A percentile compares a stretch with the other conserved stretches of the same genome.
Conservation (phyloP, 306 rosid genomes). For the Rosa rugosa region DNA sequence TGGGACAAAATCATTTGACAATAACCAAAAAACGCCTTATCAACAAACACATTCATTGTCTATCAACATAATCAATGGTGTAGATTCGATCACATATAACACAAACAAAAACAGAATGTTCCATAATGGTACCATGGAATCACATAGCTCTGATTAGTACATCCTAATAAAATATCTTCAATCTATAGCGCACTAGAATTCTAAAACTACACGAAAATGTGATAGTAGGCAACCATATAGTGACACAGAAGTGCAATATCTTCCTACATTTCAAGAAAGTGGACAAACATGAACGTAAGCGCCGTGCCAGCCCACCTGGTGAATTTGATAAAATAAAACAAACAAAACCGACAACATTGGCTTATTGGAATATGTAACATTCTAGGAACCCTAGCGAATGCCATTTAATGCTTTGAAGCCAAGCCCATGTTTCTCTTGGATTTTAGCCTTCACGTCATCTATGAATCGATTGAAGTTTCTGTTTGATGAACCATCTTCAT, state of each 20-base stretch:
- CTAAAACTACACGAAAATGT: background rate
- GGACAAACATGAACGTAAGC: background rate
- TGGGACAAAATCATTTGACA: no score
- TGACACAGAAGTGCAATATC: background rate
- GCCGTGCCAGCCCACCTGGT: background rate
- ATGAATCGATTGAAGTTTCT: constrained; percentile 16
- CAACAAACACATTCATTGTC: no score
- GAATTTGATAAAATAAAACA: background rate
- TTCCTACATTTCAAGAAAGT: background rate
- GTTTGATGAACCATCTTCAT: constrained; percentile 16
- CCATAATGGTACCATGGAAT: background rate
- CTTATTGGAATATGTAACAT: background rate
- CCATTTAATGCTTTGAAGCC: background rate
- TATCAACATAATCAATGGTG: no score
- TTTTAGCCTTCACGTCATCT: constrained; percentile 1
- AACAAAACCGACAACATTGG: background rate
- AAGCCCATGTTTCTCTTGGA: background rate
- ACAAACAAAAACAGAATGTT: background rate
- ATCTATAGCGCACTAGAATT: background rate
- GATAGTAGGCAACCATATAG: background rate
- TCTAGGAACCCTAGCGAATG: background rate
- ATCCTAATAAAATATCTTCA: background rate
- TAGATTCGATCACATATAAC: no score
- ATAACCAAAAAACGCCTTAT: no score
- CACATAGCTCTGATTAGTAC: background rate